A percentile compares a stretch with the other conserved stretches of the same genome.
phyloP scores from a whole-genome alignment of 306 rosid species.

The Macrotyloma uniflorum region DNA sequence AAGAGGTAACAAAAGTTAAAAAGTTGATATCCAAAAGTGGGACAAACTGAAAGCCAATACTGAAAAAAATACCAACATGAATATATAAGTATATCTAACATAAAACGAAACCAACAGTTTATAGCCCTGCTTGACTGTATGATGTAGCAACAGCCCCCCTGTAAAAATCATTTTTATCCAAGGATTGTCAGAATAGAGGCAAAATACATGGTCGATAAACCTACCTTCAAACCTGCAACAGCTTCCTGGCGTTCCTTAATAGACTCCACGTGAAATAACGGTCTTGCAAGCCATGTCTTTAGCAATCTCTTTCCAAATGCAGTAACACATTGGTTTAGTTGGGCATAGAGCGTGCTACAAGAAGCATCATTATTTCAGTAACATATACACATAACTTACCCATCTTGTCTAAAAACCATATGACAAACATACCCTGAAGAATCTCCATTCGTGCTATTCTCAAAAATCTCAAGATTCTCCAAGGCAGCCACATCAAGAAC shows the following conservation, averaged over 20 bases:
- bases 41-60: constrained; percentile 4
- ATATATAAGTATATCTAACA: constrained; percentile 7
- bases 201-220: constrained; percentile 33
- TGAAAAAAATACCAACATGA: background rate
- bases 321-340: constrained; percentile 88
- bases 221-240: constrained; percentile 75
- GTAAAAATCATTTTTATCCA: background rate
- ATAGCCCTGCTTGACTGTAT: constrained; percentile 27
- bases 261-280: constrained; percentile 69
- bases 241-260: constrained; percentile 88
- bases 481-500: constrained; percentile 93
- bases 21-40: constrained; percentile 8
- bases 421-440: constrained; percentile 74
- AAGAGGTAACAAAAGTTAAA: background rate
- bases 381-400: constrained; percentile 26
- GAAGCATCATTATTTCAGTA: constrained; percentile 41
- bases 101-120: background rate
- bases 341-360: constrained; percentile 84
- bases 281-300: constrained; percentile 94
- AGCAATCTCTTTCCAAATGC: constrained; percentile 95
- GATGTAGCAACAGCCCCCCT: background rate
- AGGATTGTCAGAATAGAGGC: constrained; percentile 31
- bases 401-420: constrained; percentile 15
- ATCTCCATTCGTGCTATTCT: constrained; percentile 87
- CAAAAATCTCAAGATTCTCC: constrained; percentile 96